Evolutionary conservation across 2,329 filamentous ascomycete species (phyloP).

Genomic region (Nothophoma quercina): DNA sequence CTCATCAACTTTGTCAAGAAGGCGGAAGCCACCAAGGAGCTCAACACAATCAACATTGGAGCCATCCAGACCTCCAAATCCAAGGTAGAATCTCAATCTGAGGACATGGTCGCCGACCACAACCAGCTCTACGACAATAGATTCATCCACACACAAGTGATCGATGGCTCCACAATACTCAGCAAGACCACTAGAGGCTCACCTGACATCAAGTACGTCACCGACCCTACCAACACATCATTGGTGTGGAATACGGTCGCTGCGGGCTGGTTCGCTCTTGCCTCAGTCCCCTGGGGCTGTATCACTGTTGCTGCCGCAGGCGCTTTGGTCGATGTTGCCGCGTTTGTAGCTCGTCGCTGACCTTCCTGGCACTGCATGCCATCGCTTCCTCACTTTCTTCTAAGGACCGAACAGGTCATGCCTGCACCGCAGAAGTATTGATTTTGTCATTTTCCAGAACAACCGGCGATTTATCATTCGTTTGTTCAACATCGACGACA

Average conservation of each 20-base stretch:
- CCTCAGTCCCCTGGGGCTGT: slow-evolving; percentile 1
- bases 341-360: neutral
- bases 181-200: neutral
- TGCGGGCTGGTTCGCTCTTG: neutral
- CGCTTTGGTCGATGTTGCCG: neutral
- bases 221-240: neutral
- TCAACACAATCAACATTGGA: neutral
- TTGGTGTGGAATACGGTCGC: neutral
- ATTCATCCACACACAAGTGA: neutral
- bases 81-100: neutral
- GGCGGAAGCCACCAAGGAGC: neutral
- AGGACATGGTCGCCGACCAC: neutral
- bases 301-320: neutral
- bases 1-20: neutral
- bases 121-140: neutral
- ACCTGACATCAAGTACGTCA: neutral
- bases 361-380: too few relatives aligned
- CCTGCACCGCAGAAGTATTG: too few relatives aligned
- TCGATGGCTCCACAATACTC: neutral
- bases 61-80: neutral
- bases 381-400: too few relatives aligned
- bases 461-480: too few relatives aligned
- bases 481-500: neutral
- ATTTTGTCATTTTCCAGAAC: too few relatives aligned
- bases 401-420: too few relatives aligned